Conservation (phyloP, 2,329 filamentous ascomycete genomes). For the Domatiomyces globalis region DNA sequence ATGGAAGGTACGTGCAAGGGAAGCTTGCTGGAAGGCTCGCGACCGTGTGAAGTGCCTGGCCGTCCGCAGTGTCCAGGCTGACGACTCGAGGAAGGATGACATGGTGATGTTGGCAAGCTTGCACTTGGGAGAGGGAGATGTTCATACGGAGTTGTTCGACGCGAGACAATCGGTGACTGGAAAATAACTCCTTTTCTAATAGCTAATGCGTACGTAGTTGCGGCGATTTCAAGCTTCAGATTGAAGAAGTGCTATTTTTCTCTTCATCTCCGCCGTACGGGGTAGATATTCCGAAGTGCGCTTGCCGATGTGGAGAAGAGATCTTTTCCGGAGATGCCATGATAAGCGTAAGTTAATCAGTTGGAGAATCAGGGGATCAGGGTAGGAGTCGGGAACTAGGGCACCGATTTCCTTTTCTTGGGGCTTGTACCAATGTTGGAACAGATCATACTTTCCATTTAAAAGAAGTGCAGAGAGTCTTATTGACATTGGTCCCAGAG, state of each 20-base stretch:
- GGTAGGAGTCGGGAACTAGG: too few species aligned
- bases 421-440: too few species aligned
- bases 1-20: background rate
- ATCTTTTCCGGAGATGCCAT: background rate
- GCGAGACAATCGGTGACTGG: background rate
- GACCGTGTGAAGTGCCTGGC: slow-evolving; percentile 11
- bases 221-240: background rate
- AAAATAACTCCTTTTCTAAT: background rate
- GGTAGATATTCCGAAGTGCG: background rate
- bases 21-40: background rate
- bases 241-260: background rate
- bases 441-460: background rate
- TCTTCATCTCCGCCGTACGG: background rate
- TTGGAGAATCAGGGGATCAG: too few species aligned
- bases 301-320: background rate
- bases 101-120: slow-evolving; percentile 1
- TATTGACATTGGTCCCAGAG: too few species aligned
- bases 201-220: background rate
- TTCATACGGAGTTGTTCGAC: background rate
- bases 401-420: too few species aligned
- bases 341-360: too few species aligned
- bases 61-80: slow-evolving; percentile 13
- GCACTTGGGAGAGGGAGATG: background rate
- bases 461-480: too few species aligned
- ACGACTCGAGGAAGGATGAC: slow-evolving; percentile 15